Conservation (phyloP, 208 protist species). For the Wallacemonas rigidus region DNA sequence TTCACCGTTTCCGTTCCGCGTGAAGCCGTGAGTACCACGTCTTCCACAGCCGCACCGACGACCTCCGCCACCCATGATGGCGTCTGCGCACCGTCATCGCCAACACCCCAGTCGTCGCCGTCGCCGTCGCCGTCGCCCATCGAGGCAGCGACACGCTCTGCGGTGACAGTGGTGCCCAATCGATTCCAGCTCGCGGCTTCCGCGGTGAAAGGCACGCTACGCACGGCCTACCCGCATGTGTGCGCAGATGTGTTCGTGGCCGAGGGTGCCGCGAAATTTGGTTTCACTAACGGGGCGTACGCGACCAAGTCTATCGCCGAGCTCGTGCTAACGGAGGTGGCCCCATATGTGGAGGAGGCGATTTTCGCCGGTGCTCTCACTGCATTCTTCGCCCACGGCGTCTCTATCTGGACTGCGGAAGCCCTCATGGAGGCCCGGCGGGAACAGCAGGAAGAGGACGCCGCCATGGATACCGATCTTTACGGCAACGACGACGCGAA, state of each 20-base stretch:
- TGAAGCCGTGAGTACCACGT: not conserved
- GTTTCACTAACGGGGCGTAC: not conserved
- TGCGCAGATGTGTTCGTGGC: constrained; percentile 6
- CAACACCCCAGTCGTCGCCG: too few relatives aligned
- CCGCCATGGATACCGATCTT: constrained; percentile 21
- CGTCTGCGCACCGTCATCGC: too few relatives aligned
- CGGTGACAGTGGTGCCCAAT: constrained; percentile 21
- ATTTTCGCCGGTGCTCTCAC: constrained; percentile 38
- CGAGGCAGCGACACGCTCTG: not conserved
- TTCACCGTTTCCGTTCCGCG: constrained; percentile 6
- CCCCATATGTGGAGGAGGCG: constrained; percentile 16
- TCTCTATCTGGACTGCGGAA: constrained; percentile 13
- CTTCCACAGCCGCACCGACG: too few relatives aligned
- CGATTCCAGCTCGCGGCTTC: constrained; percentile 34
- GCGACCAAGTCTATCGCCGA: constrained; percentile 16
- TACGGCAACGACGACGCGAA: not conserved
- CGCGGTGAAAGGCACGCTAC: constrained; percentile 34
- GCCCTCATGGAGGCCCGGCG: constrained; percentile 18
- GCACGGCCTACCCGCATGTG: constrained; percentile 21
- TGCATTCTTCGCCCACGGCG: constrained; percentile 37
- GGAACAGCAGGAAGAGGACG: constrained; percentile 27
- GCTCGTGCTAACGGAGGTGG: constrained; percentile 27
- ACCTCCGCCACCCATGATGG: too few relatives aligned
- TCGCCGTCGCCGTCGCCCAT: too few relatives aligned
- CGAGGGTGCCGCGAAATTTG: not conserved